Evolutionary conservation across 352 stramenopile genomes (phyloP).

Genomic region (Phytophthora pseudosyringae): DNA sequence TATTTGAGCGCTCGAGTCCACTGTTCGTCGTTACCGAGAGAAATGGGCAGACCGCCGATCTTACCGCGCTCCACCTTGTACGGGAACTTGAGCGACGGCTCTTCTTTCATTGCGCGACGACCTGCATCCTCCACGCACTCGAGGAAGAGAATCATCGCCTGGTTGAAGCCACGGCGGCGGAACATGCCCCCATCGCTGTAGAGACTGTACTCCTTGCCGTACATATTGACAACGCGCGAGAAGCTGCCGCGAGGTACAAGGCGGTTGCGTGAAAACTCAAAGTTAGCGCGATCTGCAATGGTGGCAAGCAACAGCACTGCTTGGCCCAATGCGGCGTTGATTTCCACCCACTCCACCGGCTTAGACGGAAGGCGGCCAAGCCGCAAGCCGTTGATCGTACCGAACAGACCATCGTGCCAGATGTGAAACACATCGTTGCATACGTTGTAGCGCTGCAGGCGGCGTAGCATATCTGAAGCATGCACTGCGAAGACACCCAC

Average conservation of each 20-base stretch:
- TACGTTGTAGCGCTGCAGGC: constrained; percentile 87
- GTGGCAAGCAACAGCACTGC: constrained; percentile 85
- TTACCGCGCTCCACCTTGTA: constrained; percentile 92
- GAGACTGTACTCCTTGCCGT: constrained; percentile 84
- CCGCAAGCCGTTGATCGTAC: constrained; percentile 89
- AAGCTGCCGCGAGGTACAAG: constrained; percentile 86
- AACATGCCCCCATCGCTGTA: constrained; percentile 90
- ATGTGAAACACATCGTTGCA: constrained; percentile 93
- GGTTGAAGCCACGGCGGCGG: constrained; percentile 90
- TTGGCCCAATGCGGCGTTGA: constrained; percentile 89
- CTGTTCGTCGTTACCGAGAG: constrained; percentile 88
- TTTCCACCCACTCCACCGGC: constrained; percentile 91
- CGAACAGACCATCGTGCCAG: constrained; percentile 90
- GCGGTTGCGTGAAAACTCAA: constrained; percentile 85
- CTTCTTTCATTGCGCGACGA: constrained; percentile 86
- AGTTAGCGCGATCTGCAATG: constrained; percentile 81
- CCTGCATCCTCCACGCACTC: constrained; percentile 90
- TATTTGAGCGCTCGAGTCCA: constrained; percentile 94
- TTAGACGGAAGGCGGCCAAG: constrained; percentile 83
- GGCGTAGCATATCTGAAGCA: constrained; percentile 80
- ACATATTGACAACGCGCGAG: constrained; percentile 86
- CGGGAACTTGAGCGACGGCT: constrained; percentile 89
- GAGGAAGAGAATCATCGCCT: constrained; percentile 91
- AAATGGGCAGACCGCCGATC: constrained; percentile 90
- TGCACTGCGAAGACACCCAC: constrained; percentile 81